Evolutionary conservation across 2,329 filamentous ascomycete species (phyloP).

Genomic region (Ophiostoma himal-ulmi): DNA sequence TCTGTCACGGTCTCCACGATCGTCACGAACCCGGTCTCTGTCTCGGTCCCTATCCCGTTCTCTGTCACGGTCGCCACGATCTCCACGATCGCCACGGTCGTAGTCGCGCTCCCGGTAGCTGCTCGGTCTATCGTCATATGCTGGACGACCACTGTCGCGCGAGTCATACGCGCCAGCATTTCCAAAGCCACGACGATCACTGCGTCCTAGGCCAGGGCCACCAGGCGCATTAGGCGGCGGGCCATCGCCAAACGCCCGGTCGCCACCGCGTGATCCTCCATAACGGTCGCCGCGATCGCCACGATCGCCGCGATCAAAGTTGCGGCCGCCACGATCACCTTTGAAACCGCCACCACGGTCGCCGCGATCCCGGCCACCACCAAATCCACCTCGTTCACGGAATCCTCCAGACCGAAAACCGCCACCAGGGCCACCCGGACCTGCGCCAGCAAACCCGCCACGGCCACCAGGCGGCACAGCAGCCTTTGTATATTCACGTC

Average conservation of each 20-base stretch:
- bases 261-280: conserved; percentile 40
- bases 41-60: conserved; percentile 26
- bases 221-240: conserved; percentile 42
- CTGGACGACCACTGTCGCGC: conserved; percentile 30
- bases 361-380: conserved; percentile 37
- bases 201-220: conserved; percentile 41
- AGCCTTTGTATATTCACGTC: conserved; percentile 85
- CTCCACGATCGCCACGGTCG: conserved; percentile 37
- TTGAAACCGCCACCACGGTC: conserved; percentile 33
- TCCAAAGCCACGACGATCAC: conserved; percentile 41
- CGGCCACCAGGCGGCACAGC: conserved; percentile 60
- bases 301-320: conserved; percentile 8
- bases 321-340: conserved; percentile 41
- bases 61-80: conserved; percentile 38
- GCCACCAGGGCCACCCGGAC: conserved; percentile 35
- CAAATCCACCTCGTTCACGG: conserved; percentile 39
- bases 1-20: conserved; percentile 35
- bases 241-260: conserved; percentile 36
- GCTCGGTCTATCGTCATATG: conserved; percentile 37
- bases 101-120: conserved; percentile 45
- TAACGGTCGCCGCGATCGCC: conserved; percentile 33
- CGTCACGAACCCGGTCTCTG: conserved; percentile 29
- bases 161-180: conserved; percentile 42
- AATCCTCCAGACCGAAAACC: conserved; percentile 51
- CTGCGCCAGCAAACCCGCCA: conserved; percentile 38